Percentiles rank a stretch among this genome's conserved stretches.
These are phyloP conservation scores for Blastobotrys proliferans DNA, from an alignment of 1,139 yeast species.

Conservation along the genomic window DNA sequence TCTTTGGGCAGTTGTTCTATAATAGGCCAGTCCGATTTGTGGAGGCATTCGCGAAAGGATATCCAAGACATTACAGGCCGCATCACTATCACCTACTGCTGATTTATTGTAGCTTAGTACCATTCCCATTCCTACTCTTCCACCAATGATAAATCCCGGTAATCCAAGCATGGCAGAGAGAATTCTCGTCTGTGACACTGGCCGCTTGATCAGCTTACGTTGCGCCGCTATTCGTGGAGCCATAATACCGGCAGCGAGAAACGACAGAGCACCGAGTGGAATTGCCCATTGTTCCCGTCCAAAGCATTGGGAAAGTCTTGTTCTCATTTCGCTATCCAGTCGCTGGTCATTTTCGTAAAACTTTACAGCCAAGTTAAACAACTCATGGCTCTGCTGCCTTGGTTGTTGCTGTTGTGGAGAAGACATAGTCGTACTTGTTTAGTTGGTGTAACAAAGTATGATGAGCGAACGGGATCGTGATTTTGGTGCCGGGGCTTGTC, in stretches of 20 bases:
- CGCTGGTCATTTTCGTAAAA: conserved; percentile 21
- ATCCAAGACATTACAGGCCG: conserved; percentile 22
- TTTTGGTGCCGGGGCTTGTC: too few relatives aligned
- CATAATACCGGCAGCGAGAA: conserved; percentile 21
- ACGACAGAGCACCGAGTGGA: conserved; percentile 22
- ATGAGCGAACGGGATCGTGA: too few relatives aligned
- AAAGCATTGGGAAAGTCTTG: conserved; percentile 19
- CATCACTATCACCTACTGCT: conserved; percentile 18
- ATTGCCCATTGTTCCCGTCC: conserved; percentile 18
- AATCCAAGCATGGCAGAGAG: conserved; percentile 22
- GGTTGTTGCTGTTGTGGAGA: too few relatives aligned
- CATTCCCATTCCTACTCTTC: conserved; percentile 20
- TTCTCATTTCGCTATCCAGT: conserved; percentile 18
- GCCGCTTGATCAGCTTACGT: conserved; percentile 16
- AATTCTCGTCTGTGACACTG: conserved; percentile 19
- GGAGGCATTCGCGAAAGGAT: conserved; percentile 25
- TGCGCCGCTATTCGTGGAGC: conserved; percentile 20
- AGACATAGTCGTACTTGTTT: too few relatives aligned
- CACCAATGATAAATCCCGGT: conserved; percentile 22
- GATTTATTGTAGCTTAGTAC: conserved; percentile 18
- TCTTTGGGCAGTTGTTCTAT: conserved; percentile 23
- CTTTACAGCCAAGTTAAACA: conserved; percentile 15
- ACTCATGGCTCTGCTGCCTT: too few relatives aligned
- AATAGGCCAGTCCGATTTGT: conserved; percentile 29
- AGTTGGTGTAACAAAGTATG: too few relatives aligned